Evolutionary conservation across 192 early-diverging fungal species (phyloP).

Genomic region (Spizellomyces punctatus): DNA sequence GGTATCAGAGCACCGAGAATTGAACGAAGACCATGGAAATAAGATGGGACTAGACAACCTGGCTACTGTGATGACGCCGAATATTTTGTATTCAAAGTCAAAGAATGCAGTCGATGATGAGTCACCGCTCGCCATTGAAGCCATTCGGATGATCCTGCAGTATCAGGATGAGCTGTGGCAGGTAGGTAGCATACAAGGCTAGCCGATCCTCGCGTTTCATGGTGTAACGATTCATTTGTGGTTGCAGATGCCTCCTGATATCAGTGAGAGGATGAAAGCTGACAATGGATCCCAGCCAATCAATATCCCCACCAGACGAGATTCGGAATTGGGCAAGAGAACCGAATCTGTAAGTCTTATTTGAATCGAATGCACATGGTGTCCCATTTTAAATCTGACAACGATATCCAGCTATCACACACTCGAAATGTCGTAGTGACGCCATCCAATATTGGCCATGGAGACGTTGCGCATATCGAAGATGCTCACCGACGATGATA

Average conservation of each 20-base stretch:
- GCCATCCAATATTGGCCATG: conserved; percentile 14
- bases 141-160: conserved; percentile 43
- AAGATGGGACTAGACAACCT: conserved; percentile 93
- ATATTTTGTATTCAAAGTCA: conserved; percentile 83
- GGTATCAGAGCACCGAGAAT: conserved; percentile 61
- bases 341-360: conserved; percentile 4
- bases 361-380: not conserved
- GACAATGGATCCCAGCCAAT: conserved; percentile 3
- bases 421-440: conserved; percentile 25
- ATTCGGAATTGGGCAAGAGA: not conserved
- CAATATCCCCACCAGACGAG: not conserved
- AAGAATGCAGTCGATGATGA: conserved; percentile 63
- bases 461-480: conserved; percentile 21
- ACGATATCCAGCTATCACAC: not conserved
- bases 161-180: conserved; percentile 52
- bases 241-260: conserved; percentile 20
- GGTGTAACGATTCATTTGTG: conserved; percentile 2
- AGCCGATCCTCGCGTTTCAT: not conserved
- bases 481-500: not conserved
- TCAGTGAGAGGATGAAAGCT: conserved; percentile 7
- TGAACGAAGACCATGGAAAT: conserved; percentile 58
- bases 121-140: conserved; percentile 42
- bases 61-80: conserved; percentile 93
- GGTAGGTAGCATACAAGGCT: conserved; percentile 24
- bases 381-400: conserved; percentile 1